Percentiles rank a stretch among this genome's conserved stretches.
phyloP scores from a whole-genome alignment of 139 green algal genomes.

The Chlorella sp. region DNA sequence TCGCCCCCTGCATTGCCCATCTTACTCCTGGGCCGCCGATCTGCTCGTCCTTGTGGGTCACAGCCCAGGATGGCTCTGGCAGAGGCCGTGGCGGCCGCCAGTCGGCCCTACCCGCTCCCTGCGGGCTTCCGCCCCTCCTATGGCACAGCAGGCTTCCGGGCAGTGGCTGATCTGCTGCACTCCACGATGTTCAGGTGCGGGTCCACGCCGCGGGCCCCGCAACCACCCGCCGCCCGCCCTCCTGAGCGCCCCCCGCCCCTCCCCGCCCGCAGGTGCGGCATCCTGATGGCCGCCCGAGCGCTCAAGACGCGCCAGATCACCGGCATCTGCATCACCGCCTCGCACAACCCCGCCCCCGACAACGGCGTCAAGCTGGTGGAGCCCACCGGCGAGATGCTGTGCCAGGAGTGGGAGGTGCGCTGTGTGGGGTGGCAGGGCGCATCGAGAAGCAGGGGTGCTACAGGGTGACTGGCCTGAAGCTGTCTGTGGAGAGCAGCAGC shows the following conservation, averaged over 20 bases:
- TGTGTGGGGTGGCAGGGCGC: background rate
- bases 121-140: constrained; percentile 71
- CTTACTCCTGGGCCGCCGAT: too few relatives aligned
- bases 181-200: constrained; percentile 87
- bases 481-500: too few relatives aligned
- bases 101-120: constrained; percentile 11
- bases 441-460: too few relatives aligned
- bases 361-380: constrained; percentile 98
- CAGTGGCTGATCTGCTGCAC: constrained; percentile 69
- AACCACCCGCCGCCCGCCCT: background rate
- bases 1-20: too few relatives aligned
- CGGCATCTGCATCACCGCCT: constrained; percentile 97
- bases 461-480: background rate
- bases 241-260: background rate
- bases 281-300: constrained; percentile 81
- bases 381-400: constrained; percentile 84
- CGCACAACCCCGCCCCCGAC: constrained; percentile 94
- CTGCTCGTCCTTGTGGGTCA: too few relatives aligned
- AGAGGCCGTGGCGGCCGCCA: constrained; percentile 1
- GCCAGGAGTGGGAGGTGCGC: constrained; percentile 59
- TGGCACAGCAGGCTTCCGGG: constrained; percentile 95
- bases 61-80: background rate
- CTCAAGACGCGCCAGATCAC: constrained; percentile 51
- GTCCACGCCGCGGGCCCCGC: background rate
- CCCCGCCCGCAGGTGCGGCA: constrained; percentile 77